Evolutionary conservation across 352 stramenopile species (phyloP).

Genomic region (Pythium scleroteichum): DNA sequence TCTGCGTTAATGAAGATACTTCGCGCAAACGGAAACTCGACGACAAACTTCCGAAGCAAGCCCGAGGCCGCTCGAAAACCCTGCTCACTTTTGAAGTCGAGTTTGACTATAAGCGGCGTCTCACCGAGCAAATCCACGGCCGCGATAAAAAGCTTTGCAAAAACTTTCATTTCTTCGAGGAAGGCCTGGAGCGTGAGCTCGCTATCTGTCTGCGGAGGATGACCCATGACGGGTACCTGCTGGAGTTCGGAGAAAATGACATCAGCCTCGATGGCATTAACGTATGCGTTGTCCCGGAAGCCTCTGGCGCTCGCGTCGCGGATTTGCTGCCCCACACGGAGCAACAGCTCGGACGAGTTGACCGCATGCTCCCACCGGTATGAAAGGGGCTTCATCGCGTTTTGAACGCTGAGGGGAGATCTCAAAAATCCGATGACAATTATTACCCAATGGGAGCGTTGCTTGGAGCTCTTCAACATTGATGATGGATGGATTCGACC

Average conservation of each 20-base stretch:
- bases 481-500: no score
- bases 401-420: neutral
- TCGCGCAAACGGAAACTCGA: conserved; percentile 45
- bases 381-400: conserved; percentile 42
- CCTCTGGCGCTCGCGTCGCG: conserved; percentile 16
- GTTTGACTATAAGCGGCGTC: conserved; percentile 66
- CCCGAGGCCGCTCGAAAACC: conserved; percentile 43
- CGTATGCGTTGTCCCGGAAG: conserved; percentile 29
- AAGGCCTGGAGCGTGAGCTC: conserved; percentile 52
- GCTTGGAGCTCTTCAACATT: neutral
- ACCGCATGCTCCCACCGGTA: conserved; percentile 73
- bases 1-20: conserved; percentile 73
- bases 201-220: conserved; percentile 55
- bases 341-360: conserved; percentile 48
- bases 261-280: conserved; percentile 72
- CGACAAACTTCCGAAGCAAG: conserved; percentile 40
- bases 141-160: conserved; percentile 24
- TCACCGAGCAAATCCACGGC: neutral
- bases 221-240: conserved; percentile 61
- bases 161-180: conserved; percentile 44
- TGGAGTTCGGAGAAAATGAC: conserved; percentile 64
- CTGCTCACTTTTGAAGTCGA: conserved; percentile 68
- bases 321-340: conserved; percentile 34
- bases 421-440: neutral
- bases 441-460: neutral